Conservation (phyloP, 768 basidiomycete genomes). For the Sarcodon aspratus region DNA sequence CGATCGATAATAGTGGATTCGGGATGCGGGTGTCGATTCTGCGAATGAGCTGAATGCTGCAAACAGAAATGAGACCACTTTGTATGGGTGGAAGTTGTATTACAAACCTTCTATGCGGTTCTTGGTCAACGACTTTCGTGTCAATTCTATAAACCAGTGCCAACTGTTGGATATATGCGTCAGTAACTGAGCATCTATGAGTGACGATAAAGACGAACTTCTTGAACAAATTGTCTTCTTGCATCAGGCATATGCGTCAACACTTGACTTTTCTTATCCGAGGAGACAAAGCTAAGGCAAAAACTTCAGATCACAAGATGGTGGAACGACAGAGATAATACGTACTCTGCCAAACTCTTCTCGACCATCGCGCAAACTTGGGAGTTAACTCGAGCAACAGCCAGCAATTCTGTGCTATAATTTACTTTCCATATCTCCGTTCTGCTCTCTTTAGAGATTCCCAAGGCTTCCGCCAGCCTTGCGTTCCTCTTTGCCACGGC, state of each 20-base stretch:
- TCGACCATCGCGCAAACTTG: constrained; percentile 70
- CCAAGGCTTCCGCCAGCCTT: constrained; percentile 81
- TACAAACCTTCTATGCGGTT: constrained; percentile 47
- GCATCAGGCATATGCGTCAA: constrained; percentile 74
- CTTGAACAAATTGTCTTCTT: constrained; percentile 75
- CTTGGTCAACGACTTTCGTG: constrained; percentile 81
- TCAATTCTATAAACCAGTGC: constrained; percentile 76
- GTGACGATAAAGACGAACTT: constrained; percentile 20
- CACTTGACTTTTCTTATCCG: constrained; percentile 58
- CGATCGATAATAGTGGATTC: constrained; percentile 49
- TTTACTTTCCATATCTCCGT: constrained; percentile 27
- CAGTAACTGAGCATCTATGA: not conserved
- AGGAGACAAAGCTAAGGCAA: constrained; percentile 45
- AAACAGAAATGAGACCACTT: not conserved
- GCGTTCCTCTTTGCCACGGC: constrained; percentile 79
- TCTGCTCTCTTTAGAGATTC: constrained; percentile 51
- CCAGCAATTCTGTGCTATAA: constrained; percentile 54
- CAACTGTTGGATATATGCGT: constrained; percentile 30
- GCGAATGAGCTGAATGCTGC: constrained; percentile 69
- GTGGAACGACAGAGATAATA: constrained; percentile 6
- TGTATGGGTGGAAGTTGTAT: constrained; percentile 17
- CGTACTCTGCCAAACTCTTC: constrained; percentile 71
- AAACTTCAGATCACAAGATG: not conserved
- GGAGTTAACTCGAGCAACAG: constrained; percentile 45
- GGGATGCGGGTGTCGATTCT: constrained; percentile 79